Percentiles rank a stretch among this genome's conserved stretches.
Evolutionary conservation across 202 grass and related monocot species (phyloP).

Genomic region (Carex sylvatica): DNA sequence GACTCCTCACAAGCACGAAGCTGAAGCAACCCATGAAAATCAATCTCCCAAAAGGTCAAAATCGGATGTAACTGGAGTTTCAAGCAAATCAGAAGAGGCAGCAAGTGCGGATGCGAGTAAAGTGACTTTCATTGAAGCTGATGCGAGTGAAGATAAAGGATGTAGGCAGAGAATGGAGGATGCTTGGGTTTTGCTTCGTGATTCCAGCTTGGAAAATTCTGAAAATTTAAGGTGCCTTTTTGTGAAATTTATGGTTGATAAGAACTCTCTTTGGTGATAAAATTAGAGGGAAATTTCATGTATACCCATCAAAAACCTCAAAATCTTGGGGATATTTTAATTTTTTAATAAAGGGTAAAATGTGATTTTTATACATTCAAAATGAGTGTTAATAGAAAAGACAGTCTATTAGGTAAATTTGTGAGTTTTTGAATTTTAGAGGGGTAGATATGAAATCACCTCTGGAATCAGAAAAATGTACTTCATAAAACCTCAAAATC

Average conservation of each 20-base stretch:
- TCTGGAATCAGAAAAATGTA: too few relatives aligned
- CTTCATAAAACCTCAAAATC: too few relatives aligned
- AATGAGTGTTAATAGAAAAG: too few relatives aligned
- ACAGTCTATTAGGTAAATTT: too few relatives aligned
- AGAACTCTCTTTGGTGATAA: too few relatives aligned
- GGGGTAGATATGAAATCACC: too few relatives aligned
- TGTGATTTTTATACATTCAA: too few relatives aligned
- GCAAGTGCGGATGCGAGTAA: constrained; percentile 19
- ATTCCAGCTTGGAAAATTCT: constrained; percentile 39
- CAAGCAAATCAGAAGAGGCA: constrained; percentile 13
- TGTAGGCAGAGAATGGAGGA: constrained; percentile 88
- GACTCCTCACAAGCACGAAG: constrained; percentile 68
- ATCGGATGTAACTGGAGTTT: constrained; percentile 19
- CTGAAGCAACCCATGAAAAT: constrained; percentile 26
- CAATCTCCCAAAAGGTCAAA: constrained; percentile 40
- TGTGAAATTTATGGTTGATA: neutral
- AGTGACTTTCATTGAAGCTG: constrained; percentile 54
- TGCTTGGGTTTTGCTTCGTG: constrained; percentile 61
- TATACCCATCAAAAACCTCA: too few relatives aligned
- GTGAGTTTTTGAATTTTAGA: too few relatives aligned
- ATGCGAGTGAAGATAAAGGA: constrained; percentile 78
- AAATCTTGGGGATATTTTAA: too few relatives aligned
- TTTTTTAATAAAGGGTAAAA: too few relatives aligned
- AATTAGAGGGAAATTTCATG: too few relatives aligned
- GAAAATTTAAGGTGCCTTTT: constrained; percentile 56